These are phyloP conservation scores for Trichoderma arundinaceum DNA, from an alignment of 2,329 filamentous ascomycete species.

Conservation along the genomic window DNA sequence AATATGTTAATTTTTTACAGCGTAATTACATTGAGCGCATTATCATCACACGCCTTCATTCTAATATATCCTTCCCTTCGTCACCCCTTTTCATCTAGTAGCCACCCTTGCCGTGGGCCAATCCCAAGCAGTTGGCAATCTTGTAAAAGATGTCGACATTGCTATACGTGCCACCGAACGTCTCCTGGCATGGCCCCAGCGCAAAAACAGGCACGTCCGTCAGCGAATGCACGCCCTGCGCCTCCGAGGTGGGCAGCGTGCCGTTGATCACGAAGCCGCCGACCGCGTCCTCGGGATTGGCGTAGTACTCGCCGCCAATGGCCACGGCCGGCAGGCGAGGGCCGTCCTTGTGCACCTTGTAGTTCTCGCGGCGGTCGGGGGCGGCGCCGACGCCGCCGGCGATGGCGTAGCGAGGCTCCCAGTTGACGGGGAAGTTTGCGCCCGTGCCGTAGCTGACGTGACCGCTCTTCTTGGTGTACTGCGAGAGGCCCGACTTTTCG, in stretches of 20 bases:
- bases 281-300: conserved; percentile 68
- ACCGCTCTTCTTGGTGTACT: conserved; percentile 68
- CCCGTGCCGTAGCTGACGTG: conserved; percentile 74
- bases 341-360: conserved; percentile 69
- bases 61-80: conserved; percentile 1
- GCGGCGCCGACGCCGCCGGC: conserved; percentile 73
- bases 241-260: conserved; percentile 67
- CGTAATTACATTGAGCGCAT: neutral
- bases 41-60: neutral
- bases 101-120: conserved; percentile 44
- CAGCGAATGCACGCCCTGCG: conserved; percentile 75
- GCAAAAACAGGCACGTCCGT: conserved; percentile 82
- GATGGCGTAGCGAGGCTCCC: conserved; percentile 83
- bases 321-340: conserved; percentile 66
- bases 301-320: conserved; percentile 64
- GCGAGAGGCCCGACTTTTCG: conserved; percentile 72
- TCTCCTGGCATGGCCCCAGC: conserved; percentile 77
- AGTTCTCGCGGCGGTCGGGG: conserved; percentile 80
- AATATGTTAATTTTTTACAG: neutral
- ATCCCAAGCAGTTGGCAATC: conserved; percentile 71
- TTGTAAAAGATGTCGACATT: conserved; percentile 78
- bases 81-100: conserved; percentile 30
- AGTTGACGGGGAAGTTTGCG: conserved; percentile 79
- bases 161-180: conserved; percentile 73
- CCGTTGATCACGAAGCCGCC: conserved; percentile 77